phyloP scores from a whole-genome alignment of 768 basidiomycete species.

The Hysterangium stoloniferum region DNA sequence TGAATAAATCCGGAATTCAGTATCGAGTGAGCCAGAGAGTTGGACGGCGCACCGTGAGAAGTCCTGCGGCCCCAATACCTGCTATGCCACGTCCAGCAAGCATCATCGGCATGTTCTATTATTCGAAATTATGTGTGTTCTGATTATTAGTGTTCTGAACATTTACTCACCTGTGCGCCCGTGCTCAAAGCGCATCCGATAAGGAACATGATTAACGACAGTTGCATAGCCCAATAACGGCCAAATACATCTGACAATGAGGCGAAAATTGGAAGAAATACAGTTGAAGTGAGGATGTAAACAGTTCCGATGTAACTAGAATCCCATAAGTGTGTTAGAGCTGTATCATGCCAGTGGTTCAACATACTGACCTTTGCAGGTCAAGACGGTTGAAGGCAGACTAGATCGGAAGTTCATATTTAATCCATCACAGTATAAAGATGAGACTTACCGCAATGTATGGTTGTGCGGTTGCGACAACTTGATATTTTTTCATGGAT shows the following conservation, averaged over 20 bases:
- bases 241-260: constrained; percentile 44
- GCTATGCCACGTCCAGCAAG: constrained; percentile 41
- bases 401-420: too few relatives aligned
- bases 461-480: constrained; percentile 45
- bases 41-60: constrained; percentile 24
- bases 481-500: constrained; percentile 19
- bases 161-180: constrained; percentile 22
- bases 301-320: constrained; percentile 41
- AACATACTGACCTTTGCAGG: constrained; percentile 22
- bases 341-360: too few relatives aligned
- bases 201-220: constrained; percentile 37
- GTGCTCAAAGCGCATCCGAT: constrained; percentile 41
- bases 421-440: too few relatives aligned
- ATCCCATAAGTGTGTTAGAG: not conserved
- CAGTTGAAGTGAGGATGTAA: constrained; percentile 43
- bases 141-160: not conserved
- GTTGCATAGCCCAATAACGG: constrained; percentile 39
- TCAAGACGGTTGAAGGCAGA: constrained; percentile 28
- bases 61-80: constrained; percentile 41
- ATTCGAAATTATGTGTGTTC: not conserved
- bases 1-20: not conserved
- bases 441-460: constrained; percentile 39
- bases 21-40: not conserved
- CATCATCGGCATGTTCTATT: constrained; percentile 37
- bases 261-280: constrained; percentile 45